phyloP scores from a whole-genome alignment of 306 rosid species.

The Dryas drummondii region DNA sequence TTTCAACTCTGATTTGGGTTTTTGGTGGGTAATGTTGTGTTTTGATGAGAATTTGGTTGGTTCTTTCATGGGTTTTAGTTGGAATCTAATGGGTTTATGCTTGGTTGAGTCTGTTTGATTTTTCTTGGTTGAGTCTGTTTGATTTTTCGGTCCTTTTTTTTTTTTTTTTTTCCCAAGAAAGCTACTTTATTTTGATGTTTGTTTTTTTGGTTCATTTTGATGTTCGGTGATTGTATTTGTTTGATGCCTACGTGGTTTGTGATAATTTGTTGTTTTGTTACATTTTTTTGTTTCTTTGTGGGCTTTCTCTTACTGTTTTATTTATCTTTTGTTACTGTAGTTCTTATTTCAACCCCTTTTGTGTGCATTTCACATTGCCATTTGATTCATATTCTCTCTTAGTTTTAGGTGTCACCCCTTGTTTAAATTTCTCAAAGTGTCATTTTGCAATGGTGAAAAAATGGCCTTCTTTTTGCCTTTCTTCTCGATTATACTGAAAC shows the following conservation, averaged over 20 bases:
- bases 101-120: not conserved
- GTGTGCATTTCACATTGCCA: not conserved
- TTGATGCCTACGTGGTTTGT: not conserved
- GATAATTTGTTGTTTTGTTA: not conserved
- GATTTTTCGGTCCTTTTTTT: not conserved
- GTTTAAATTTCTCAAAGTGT: constrained; percentile 4
- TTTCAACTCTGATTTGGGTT: not conserved
- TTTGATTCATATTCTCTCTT: not conserved
- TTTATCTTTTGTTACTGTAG: not conserved
- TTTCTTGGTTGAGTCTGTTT: not conserved
- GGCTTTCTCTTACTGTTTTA: not conserved
- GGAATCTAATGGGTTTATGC: not conserved
- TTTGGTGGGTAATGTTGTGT: not conserved
- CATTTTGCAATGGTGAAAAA: constrained; percentile 9
- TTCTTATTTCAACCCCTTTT: not conserved
- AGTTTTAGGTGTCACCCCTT: not conserved
- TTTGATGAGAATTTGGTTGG: not conserved
- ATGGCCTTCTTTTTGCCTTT: constrained; percentile 12
- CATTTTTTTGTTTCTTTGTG: not conserved
- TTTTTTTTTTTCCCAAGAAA: not conserved
- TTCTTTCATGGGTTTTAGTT: not conserved
- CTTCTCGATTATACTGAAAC: not conserved
- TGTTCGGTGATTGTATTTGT: not conserved
- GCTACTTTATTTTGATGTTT: not conserved
- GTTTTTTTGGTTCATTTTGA: not conserved